Evolutionary conservation across 345 rosid genomes (phyloP).

Genomic region (Noccaea caerulescens): DNA sequence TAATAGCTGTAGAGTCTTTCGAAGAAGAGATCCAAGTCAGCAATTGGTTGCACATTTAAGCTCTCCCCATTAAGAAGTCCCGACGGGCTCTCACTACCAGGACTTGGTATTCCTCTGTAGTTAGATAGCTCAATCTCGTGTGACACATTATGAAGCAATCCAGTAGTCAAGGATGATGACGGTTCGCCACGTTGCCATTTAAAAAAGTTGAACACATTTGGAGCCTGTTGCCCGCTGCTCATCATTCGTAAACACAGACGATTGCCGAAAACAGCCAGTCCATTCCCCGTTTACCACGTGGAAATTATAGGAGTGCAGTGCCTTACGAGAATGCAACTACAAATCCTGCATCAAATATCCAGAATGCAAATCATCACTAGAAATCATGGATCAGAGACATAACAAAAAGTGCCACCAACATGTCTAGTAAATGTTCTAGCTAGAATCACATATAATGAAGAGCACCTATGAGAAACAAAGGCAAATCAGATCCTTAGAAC

Average conservation of each 20-base stretch:
- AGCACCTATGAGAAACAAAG: background rate
- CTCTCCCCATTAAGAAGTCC: constrained; percentile 95
- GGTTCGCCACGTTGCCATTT: constrained; percentile 75
- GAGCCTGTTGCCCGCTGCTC: constrained; percentile 72
- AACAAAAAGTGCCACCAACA: constrained; percentile 1
- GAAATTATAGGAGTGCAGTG: background rate
- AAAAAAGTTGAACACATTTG: constrained; percentile 63
- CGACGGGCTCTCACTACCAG: constrained; percentile 97
- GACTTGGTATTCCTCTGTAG: constrained; percentile 81
- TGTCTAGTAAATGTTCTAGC: background rate
- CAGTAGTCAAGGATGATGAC: constrained; percentile 70
- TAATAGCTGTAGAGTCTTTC: constrained; percentile 92
- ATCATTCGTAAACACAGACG: constrained; percentile 67
- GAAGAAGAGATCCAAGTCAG: constrained; percentile 92
- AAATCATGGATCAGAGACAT: constrained; percentile 5
- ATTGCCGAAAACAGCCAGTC: constrained; percentile 71
- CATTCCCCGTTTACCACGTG: constrained; percentile 62
- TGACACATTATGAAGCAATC: constrained; percentile 79
- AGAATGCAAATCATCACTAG: constrained; percentile 12
- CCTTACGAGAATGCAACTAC: constrained; percentile 30
- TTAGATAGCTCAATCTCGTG: constrained; percentile 91
- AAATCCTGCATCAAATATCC: constrained; percentile 34
- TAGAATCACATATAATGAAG: constrained; percentile 16
- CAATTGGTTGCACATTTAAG: constrained; percentile 74
- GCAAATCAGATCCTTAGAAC: constrained; percentile 11